Percentiles rank a stretch among this genome's conserved stretches.
Evolutionary conservation across 148 eudicot genomes (phyloP).

Genomic region (Rhododendron ferrugineum): DNA sequence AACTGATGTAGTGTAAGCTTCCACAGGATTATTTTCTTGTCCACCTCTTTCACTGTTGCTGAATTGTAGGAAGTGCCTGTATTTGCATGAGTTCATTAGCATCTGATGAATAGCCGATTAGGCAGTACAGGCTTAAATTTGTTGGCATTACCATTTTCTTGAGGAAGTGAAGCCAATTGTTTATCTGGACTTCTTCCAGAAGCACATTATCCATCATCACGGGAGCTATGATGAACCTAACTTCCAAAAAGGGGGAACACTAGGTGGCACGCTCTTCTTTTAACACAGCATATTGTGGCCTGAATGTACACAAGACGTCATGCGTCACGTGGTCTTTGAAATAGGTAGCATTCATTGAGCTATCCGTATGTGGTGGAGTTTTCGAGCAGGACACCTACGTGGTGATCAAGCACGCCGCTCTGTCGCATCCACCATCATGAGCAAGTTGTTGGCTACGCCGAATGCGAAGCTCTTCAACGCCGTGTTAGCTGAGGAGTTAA

Average conservation of each 20-base stretch:
- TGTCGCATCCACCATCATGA: too few species aligned
- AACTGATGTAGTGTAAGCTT: conserved; percentile 93
- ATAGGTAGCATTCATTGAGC: too few species aligned
- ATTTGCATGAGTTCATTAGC: conserved; percentile 18
- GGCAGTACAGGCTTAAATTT: not conserved
- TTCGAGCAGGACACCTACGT: too few species aligned
- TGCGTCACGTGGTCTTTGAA: too few species aligned
- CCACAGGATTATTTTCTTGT: conserved; percentile 79
- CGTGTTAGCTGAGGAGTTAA: too few species aligned
- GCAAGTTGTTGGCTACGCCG: too few species aligned
- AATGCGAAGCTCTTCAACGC: too few species aligned
- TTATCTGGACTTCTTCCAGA: conserved; percentile 33
- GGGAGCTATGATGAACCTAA: conserved; percentile 75
- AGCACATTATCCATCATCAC: conserved; percentile 71
- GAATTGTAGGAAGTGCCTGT: conserved; percentile 21
- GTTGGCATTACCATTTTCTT: conserved; percentile 33
- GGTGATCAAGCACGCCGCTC: too few species aligned
- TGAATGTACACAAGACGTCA: conserved; percentile 21
- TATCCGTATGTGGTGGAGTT: too few species aligned
- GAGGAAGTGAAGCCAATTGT: conserved; percentile 13
- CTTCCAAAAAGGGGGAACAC: conserved; percentile 89
- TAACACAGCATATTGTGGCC: conserved; percentile 59
- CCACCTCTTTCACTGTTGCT: conserved; percentile 14
- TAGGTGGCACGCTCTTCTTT: conserved; percentile 66
- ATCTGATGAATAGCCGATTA: conserved; percentile 5